Evolutionary conservation across 2,329 filamentous ascomycete genomes (phyloP), one percentile per base, ranked within the genome.

Genomic region (Cryphonectria naterciae): DNA sequence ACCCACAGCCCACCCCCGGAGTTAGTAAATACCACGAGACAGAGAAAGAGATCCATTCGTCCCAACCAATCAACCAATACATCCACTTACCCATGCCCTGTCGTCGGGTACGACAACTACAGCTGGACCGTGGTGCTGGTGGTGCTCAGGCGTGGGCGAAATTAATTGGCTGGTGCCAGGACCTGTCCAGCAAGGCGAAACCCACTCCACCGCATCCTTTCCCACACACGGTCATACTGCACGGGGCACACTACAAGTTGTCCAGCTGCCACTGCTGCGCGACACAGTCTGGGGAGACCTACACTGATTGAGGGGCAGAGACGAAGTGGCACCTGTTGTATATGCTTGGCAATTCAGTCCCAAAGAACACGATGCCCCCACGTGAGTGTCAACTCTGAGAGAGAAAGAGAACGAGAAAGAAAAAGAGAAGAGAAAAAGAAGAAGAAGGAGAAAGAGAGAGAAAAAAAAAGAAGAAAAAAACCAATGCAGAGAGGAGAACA

Each of bases 151-250:
- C 73, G 70, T 75, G 75, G 75, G 73, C 70, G 73, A 74, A 72
- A 77, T 72, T 73, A 74, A 78, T 77, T 78, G 77, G 77, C 74
- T 75, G 70, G 68, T 73, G 75, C 76, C 75, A 70, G 73, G 69
- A 41, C 35, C 60, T 58, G 43, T 61, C 46, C 67, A 64, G 46
- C 67, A 60, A 49, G 39, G 15, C 65, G 46, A 25, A 67, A 67
- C 54, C 65, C 65, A 67, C 65, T 19, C 54, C 19, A n/a, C 54
- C 65, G 39, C 54, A 58, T 43, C 49, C 65, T 41, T 43, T 67
- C 32, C 37, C 64, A 54, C 39, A 43, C 61, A 43, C 61, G 22
- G 61, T 32, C 58, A 65, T 43, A 19, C 62, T 52, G 54, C 65
- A 67, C 54, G 11, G 56, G 35, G 37, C 52, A 32, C 60, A 32